phyloP scores from a whole-genome alignment of 2,329 filamentous ascomycete species.

The Pestalotiopsis sp. region DNA sequence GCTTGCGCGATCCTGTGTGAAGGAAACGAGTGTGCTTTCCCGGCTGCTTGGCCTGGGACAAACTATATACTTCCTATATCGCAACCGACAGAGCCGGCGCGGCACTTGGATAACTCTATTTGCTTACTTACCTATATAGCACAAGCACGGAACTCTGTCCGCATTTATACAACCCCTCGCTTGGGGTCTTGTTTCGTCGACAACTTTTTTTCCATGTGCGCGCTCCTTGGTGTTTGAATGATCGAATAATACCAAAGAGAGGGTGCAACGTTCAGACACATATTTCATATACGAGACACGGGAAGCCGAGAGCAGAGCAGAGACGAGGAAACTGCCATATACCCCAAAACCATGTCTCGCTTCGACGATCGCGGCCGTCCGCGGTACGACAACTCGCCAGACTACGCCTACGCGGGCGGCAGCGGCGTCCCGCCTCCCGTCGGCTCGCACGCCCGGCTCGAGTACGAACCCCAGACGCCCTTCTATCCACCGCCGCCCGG shows the following conservation, averaged over 20 bases:
- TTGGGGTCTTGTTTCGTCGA: not conserved
- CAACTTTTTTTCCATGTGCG: not conserved
- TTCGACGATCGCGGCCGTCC: slow-evolving; percentile 9
- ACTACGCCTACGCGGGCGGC: slow-evolving; percentile 12
- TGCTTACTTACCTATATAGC: not conserved
- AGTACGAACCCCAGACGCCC: slow-evolving; percentile 46
- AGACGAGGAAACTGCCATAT: not conserved
- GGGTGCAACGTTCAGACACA: not conserved
- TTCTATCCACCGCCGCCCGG: slow-evolving; percentile 22
- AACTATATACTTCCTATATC: not conserved
- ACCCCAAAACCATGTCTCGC: slow-evolving; percentile 4
- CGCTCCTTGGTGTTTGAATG: not conserved
- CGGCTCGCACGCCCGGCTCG: slow-evolving; percentile 16
- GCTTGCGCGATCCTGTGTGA: too few species aligned
- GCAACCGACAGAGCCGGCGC: not conserved
- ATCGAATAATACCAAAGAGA: not conserved
- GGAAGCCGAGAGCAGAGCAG: not conserved
- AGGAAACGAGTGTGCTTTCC: too few species aligned
- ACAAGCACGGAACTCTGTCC: not conserved
- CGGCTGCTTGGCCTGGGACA: not conserved
- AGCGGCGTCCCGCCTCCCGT: not conserved
- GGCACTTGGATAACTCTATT: not conserved
- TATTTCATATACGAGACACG: not conserved
- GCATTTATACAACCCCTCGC: not conserved
- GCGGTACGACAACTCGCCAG: slow-evolving; percentile 8